Conservation (phyloP, 2,329 filamentous ascomycete species). For the Alternaria sp. region DNA sequence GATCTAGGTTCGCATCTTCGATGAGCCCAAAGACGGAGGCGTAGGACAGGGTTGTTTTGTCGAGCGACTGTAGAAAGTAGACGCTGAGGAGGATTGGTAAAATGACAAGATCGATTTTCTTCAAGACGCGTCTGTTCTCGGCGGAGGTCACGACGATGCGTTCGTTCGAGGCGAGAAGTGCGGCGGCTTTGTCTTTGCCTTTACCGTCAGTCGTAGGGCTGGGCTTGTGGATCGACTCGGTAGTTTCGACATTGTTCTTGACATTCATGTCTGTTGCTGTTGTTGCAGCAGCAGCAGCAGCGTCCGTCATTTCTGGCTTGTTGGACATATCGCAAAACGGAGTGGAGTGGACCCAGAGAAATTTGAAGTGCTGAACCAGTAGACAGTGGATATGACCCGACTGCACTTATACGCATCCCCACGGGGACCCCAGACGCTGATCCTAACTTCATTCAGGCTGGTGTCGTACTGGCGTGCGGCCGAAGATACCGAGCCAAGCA, state of each 20-base stretch:
- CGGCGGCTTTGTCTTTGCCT: constrained; percentile 59
- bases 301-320: constrained; percentile 19
- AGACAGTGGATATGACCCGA: constrained; percentile 20
- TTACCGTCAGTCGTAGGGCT: constrained; percentile 3
- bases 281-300: background rate
- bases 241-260: constrained; percentile 39
- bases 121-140: constrained; percentile 62
- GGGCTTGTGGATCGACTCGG: constrained; percentile 42
- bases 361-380: constrained; percentile 6
- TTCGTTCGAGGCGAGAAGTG: constrained; percentile 59
- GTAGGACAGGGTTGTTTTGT: constrained; percentile 69
- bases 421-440: constrained; percentile 38
- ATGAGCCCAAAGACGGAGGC: constrained; percentile 70
- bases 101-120: constrained; percentile 61
- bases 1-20: constrained; percentile 64
- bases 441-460: constrained; percentile 16
- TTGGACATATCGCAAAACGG: constrained; percentile 21
- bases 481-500: constrained; percentile 27
- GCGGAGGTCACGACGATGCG: constrained; percentile 60
- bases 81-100: constrained; percentile 66
- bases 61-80: constrained; percentile 70
- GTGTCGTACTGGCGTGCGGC: constrained; percentile 1
- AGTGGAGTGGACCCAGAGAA: constrained; percentile 3
- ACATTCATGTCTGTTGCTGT: constrained; percentile 20
- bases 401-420: constrained; percentile 31